Evolutionary conservation across 2,329 filamentous ascomycete species (phyloP).

Genomic region (Arachnomyces sp.): DNA sequence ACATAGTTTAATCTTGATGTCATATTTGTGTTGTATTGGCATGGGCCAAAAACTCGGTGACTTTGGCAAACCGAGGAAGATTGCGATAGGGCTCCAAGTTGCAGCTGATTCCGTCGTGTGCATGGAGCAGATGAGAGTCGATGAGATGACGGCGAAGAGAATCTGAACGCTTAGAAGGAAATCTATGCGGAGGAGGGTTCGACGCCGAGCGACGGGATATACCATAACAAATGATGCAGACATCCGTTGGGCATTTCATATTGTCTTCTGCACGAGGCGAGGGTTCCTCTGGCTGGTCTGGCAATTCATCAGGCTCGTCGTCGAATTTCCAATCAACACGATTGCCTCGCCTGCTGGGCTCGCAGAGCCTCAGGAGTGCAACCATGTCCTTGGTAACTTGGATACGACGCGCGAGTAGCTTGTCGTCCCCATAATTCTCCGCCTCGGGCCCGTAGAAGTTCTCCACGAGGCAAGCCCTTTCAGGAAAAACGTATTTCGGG

Average conservation of each 20-base stretch:
- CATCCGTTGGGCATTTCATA: slow-evolving; percentile 15
- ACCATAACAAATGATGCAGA: slow-evolving; percentile 22
- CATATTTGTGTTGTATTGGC: slow-evolving; percentile 11
- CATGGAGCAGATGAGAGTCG: slow-evolving; percentile 15
- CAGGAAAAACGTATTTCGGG: slow-evolving; percentile 17
- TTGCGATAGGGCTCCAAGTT: slow-evolving; percentile 13
- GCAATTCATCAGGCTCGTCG: slow-evolving; percentile 9
- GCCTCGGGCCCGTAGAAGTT: slow-evolving; percentile 20
- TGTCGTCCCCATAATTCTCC: slow-evolving; percentile 19
- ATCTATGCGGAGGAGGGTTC: slow-evolving; percentile 19
- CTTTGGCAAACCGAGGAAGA: slow-evolving; percentile 14
- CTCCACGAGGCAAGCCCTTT: slow-evolving; percentile 18
- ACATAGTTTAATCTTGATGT: slow-evolving; percentile 13
- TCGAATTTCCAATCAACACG: slow-evolving; percentile 16
- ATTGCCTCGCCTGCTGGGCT: slow-evolving; percentile 19
- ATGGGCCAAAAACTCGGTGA: slow-evolving; percentile 17
- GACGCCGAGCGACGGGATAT: slow-evolving; percentile 16
- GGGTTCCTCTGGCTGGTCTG: slow-evolving; percentile 13
- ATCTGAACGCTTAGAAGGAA: slow-evolving; percentile 16
- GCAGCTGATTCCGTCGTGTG: slow-evolving; percentile 15
- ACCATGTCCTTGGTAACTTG: slow-evolving; percentile 24
- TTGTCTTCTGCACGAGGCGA: slow-evolving; percentile 10
- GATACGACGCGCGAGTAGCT: slow-evolving; percentile 19
- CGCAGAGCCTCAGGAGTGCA: slow-evolving; percentile 17
- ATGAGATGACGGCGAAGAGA: slow-evolving; percentile 20